Percentiles rank a stretch among this genome's conserved stretches.
phyloP scores from a whole-genome alignment of 2,329 filamentous ascomycete genomes.

The Aspergillus thermomutatus region DNA sequence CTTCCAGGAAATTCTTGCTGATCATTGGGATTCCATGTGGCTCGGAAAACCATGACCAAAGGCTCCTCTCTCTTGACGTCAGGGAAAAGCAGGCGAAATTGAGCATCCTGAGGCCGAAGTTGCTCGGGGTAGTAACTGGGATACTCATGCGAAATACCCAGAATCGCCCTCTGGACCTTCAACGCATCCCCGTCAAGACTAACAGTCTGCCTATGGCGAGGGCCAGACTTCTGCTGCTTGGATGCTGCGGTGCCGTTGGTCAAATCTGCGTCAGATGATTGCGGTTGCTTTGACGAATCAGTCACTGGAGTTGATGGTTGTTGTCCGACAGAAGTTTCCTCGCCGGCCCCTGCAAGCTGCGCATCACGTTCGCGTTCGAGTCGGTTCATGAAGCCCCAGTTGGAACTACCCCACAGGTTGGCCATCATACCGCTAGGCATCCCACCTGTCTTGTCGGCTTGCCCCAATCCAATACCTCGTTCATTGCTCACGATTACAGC shows the following conservation, averaged over 20 bases:
- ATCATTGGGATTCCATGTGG: slow-evolving; percentile 78
- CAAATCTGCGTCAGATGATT: slow-evolving; percentile 18
- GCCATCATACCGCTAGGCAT: slow-evolving; percentile 85
- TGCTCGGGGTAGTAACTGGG: slow-evolving; percentile 75
- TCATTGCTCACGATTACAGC: slow-evolving; percentile 81
- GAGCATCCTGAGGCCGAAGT: slow-evolving; percentile 80
- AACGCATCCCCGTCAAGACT: slow-evolving; percentile 50
- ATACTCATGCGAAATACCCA: slow-evolving; percentile 53
- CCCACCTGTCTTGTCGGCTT: slow-evolving; percentile 59
- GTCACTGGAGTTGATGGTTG: slow-evolving; percentile 20
- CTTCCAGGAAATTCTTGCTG: slow-evolving; percentile 77
- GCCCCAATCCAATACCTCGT: slow-evolving; percentile 62
- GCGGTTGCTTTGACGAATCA: slow-evolving; percentile 23
- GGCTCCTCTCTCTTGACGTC: slow-evolving; percentile 73
- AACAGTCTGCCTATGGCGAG: slow-evolving; percentile 54
- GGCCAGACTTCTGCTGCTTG: slow-evolving; percentile 24
- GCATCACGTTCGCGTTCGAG: slow-evolving; percentile 54
- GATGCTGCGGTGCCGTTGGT: slow-evolving; percentile 20
- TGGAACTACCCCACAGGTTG: slow-evolving; percentile 88
- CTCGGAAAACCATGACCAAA: slow-evolving; percentile 86
- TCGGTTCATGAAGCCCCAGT: slow-evolving; percentile 70
- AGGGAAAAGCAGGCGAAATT: slow-evolving; percentile 90
- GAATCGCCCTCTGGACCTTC: slow-evolving; percentile 32
- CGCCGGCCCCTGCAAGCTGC: slow-evolving; percentile 22
- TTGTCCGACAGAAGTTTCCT: slow-evolving; percentile 15